These are phyloP conservation scores for Oryza brachyantha DNA, from an alignment of 176 grass and related monocot species.

Conservation along the genomic window DNA sequence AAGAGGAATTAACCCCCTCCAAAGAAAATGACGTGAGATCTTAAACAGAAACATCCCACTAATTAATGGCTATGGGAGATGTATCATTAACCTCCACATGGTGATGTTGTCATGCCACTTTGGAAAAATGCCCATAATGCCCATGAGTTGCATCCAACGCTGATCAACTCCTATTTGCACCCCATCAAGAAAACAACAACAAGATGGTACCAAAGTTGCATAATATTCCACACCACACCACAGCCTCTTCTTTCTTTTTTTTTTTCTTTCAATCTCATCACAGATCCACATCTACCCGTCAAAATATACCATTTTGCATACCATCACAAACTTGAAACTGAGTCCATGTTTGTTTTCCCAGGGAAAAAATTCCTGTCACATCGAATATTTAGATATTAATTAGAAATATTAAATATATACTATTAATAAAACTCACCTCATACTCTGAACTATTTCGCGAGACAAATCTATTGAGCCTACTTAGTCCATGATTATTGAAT, in stretches of 20 bases:
- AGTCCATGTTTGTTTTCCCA: no score
- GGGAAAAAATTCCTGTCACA: no score
- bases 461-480: no score
- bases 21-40: not conserved
- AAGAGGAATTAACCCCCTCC: not conserved
- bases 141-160: not conserved
- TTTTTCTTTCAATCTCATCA: no score
- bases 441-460: no score
- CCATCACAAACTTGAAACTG: not conserved
- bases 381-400: no score
- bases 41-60: not conserved
- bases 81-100: conserved; percentile 26
- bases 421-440: no score
- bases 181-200: not conserved
- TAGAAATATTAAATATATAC: no score
- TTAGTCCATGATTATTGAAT: no score
- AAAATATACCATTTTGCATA: not conserved
- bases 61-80: not conserved
- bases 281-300: not conserved
- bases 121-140: conserved; percentile 13
- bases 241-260: no score
- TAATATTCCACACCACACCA: not conserved
- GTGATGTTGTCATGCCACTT: not conserved
- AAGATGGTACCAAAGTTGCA: not conserved
- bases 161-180: not conserved